Evolutionary conservation across 2,329 filamentous ascomycete species (phyloP).

Genomic region (Sclerotinia glacialis): DNA sequence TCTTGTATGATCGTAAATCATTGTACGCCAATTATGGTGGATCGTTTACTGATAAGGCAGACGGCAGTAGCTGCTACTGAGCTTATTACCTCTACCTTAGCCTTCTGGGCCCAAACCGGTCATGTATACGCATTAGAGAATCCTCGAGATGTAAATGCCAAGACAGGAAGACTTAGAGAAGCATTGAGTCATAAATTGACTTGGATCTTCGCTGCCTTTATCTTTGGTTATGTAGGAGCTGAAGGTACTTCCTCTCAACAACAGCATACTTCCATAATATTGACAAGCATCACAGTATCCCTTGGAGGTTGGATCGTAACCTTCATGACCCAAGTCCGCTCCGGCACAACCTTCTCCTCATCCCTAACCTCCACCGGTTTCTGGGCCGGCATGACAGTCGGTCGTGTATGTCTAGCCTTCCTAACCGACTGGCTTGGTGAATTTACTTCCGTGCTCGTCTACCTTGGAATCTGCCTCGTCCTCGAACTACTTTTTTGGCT

Average conservation of each 20-base stretch:
- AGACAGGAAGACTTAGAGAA: constrained; percentile 33
- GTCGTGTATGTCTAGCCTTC: constrained; percentile 71
- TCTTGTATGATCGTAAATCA: background rate
- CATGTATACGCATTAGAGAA: constrained; percentile 51
- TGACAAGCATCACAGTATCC: constrained; percentile 48
- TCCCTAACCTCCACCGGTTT: constrained; percentile 79
- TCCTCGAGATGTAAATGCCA: constrained; percentile 45
- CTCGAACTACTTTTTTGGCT: constrained; percentile 78
- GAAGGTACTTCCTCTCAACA: constrained; percentile 45
- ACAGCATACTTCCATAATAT: background rate
- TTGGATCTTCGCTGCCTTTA: constrained; percentile 69
- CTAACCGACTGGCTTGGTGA: constrained; percentile 73
- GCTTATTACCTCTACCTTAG: constrained; percentile 47
- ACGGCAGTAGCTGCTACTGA: constrained; percentile 57
- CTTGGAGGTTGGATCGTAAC: constrained; percentile 79
- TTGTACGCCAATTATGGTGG: background rate
- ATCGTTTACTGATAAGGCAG: constrained; percentile 29
- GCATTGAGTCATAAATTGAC: constrained; percentile 49
- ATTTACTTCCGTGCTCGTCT: constrained; percentile 61
- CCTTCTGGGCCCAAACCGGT: constrained; percentile 64
- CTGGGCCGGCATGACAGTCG: constrained; percentile 79
- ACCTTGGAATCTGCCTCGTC: constrained; percentile 61
- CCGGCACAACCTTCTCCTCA: constrained; percentile 66
- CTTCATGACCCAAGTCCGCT: constrained; percentile 80
- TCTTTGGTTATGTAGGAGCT: constrained; percentile 74